These are phyloP conservation scores for Hordeum pubiflorum DNA, from an alignment of 202 grass and related monocot species.

Conservation along the genomic window DNA sequence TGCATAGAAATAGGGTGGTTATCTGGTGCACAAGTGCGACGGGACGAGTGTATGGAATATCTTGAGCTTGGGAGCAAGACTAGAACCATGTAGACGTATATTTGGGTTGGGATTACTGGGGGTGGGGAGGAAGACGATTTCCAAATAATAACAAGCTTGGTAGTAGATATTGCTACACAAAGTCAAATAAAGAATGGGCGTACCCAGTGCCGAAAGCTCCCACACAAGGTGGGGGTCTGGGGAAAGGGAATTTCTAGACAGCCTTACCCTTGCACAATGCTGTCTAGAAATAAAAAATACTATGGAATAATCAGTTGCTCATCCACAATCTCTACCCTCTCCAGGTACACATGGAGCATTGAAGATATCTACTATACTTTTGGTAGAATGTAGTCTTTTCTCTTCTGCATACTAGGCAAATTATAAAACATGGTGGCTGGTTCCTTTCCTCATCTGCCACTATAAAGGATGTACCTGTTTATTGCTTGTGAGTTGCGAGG, in stretches of 20 bases:
- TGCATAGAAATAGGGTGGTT: neutral
- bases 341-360: neutral
- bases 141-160: neutral
- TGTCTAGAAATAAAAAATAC: neutral
- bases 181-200: neutral
- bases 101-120: neutral
- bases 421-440: neutral
- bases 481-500: neutral
- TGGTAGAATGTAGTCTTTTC: neutral
- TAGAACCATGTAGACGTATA: neutral
- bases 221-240: too few species aligned
- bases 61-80: neutral
- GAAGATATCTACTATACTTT: neutral
- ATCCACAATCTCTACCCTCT: neutral
- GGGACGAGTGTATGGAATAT: neutral
- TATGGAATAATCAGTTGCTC: neutral
- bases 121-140: neutral
- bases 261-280: neutral
- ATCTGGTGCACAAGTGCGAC: neutral
- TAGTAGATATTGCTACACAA: neutral
- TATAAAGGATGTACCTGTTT: neutral
- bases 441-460: neutral
- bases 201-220: too few species aligned
- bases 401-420: neutral
- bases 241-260: neutral